phyloP scores from a whole-genome alignment of 2,329 filamentous ascomycete species.

The Epichloe bromicola region DNA sequence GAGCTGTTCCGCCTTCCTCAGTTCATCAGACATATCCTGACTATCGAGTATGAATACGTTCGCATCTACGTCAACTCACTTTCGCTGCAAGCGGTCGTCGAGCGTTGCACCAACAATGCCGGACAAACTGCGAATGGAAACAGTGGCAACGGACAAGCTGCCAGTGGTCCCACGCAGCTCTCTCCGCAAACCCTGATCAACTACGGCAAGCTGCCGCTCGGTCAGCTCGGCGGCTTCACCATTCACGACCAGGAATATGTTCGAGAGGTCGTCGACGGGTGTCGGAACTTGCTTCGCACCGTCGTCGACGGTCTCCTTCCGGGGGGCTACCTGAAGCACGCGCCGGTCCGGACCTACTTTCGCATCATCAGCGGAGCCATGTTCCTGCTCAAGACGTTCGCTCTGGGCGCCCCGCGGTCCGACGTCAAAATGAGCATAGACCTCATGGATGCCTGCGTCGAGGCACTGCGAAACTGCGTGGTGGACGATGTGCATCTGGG shows the following conservation, averaged over 20 bases:
- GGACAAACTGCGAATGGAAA: slow-evolving; percentile 28
- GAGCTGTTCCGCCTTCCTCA: slow-evolving; percentile 59
- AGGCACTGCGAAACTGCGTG: slow-evolving; percentile 62
- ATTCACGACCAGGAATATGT: slow-evolving; percentile 59
- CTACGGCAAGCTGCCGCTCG: slow-evolving; percentile 50
- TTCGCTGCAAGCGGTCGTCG: slow-evolving; percentile 86
- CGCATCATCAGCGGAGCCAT: slow-evolving; percentile 76
- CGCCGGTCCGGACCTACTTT: slow-evolving; percentile 74
- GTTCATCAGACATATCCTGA: slow-evolving; percentile 62
- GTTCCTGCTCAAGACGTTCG: slow-evolving; percentile 76
- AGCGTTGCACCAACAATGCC: slow-evolving; percentile 73
- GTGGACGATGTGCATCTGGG: slow-evolving; percentile 78
- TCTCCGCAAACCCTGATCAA: slow-evolving; percentile 54
- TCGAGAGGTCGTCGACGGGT: slow-evolving; percentile 64
- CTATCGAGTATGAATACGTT: slow-evolving; percentile 92
- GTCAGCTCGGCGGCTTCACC: slow-evolving; percentile 50
- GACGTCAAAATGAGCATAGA: slow-evolving; percentile 65
- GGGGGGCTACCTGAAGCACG: slow-evolving; percentile 65
- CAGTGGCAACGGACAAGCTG: slow-evolving; percentile 19
- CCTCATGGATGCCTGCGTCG: slow-evolving; percentile 62
- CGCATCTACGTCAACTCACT: slow-evolving; percentile 91
- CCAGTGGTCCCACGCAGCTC: slow-evolving; percentile 20
- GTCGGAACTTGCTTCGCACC: slow-evolving; percentile 60
- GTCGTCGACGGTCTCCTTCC: slow-evolving; percentile 67
- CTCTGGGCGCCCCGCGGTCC: slow-evolving; percentile 63